Evolutionary conservation across 1,139 yeast species (phyloP).

Genomic region (Trichomonascaceae sp.): DNA sequence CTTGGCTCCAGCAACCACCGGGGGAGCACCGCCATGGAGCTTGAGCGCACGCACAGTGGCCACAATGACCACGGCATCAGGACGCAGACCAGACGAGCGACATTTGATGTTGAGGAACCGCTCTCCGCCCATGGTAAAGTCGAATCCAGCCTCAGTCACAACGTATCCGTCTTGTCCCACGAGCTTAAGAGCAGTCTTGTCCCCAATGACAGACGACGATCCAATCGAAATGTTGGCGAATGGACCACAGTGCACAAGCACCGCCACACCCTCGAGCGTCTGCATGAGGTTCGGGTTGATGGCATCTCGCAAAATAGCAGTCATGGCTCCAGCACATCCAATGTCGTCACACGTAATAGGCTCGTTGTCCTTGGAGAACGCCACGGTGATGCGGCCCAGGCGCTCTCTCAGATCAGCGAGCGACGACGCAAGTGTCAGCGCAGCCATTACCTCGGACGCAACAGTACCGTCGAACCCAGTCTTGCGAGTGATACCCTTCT

Average conservation of each 20-base stretch:
- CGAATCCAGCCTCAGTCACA: constrained; percentile 96
- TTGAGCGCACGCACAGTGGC: constrained; percentile 96
- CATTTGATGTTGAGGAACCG: constrained; percentile 94
- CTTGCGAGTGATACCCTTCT: constrained; percentile 75
- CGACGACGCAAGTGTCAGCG: constrained; percentile 76
- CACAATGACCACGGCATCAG: constrained; percentile 88
- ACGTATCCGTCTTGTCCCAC: constrained; percentile 87
- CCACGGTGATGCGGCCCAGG: constrained; percentile 85
- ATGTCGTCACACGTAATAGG: constrained; percentile 94
- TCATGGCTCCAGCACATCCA: constrained; percentile 95
- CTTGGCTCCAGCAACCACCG: constrained; percentile 89
- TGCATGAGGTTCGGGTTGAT: constrained; percentile 97
- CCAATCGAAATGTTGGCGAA: constrained; percentile 97
- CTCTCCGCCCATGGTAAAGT: constrained; percentile 99
- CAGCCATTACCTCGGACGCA: constrained; percentile 97
- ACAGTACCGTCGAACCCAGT: constrained; percentile 97
- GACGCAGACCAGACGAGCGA: constrained; percentile 80
- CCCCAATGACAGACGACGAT: constrained; percentile 90
- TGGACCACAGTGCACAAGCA: constrained; percentile 96
- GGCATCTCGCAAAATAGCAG: constrained; percentile 92
- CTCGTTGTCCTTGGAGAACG: constrained; percentile 65
- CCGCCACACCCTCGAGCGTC: constrained; percentile 96
- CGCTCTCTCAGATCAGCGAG: constrained; percentile 81
- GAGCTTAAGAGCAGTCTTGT: constrained; percentile 85
- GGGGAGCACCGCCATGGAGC: constrained; percentile 98